A percentile compares a stretch with the other conserved stretches of the same genome.
Conservation (phyloP, 805 yeast genomes). For the Nakazawaea anatomiae region DNA sequence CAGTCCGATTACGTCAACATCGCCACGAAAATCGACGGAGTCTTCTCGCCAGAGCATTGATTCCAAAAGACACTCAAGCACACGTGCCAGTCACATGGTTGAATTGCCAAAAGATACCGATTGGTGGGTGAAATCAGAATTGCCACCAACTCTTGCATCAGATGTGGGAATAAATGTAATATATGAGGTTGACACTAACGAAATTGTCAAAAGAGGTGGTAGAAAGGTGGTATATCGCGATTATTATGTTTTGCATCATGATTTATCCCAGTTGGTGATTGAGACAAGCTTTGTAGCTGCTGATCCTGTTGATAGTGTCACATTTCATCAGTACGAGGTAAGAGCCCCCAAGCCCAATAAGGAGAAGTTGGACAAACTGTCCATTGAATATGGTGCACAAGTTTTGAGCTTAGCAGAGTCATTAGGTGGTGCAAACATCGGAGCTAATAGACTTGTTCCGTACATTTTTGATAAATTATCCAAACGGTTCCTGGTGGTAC, state of each 20-base stretch:
- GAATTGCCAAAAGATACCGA: conserved; percentile 19
- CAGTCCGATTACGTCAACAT: neutral
- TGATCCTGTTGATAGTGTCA: conserved; percentile 48
- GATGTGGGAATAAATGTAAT: conserved; percentile 43
- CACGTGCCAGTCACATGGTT: neutral
- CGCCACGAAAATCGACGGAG: neutral
- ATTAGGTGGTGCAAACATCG: conserved; percentile 24
- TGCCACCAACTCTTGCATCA: conserved; percentile 47
- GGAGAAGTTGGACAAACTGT: conserved; percentile 42
- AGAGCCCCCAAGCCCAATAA: conserved; percentile 39
- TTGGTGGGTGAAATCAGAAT: conserved; percentile 66
- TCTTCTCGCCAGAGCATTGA: neutral
- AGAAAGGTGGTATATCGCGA: conserved; percentile 46
- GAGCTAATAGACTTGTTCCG: conserved; percentile 6
- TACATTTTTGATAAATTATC: conserved; percentile 8
- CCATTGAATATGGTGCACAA: conserved; percentile 44
- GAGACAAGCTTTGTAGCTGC: conserved; percentile 49
- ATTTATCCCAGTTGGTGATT: conserved; percentile 60
- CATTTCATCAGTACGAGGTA: conserved; percentile 24
- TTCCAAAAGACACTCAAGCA: neutral
- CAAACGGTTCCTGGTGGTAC: conserved; percentile 26
- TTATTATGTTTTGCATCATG: conserved; percentile 67
- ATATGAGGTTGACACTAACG: conserved; percentile 60
- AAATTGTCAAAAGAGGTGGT: conserved; percentile 52
- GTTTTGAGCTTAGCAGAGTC: conserved; percentile 41